A percentile compares a stretch with the other conserved stretches of the same genome.
phyloP scores from a whole-genome alignment of 371 early-diverging fungal species.

The Rhizopus sp. region DNA sequence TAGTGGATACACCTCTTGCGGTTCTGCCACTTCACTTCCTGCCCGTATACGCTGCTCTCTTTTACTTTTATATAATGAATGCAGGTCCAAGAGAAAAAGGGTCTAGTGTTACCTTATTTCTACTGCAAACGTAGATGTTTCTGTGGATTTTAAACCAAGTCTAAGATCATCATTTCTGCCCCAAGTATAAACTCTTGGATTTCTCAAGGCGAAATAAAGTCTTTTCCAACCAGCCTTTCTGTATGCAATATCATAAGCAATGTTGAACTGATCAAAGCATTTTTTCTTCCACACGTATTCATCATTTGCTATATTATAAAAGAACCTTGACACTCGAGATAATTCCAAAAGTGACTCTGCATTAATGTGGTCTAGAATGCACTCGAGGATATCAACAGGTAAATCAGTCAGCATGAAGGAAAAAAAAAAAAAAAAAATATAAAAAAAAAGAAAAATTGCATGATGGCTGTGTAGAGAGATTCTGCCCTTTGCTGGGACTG shows the following conservation, averaged over 20 bases:
- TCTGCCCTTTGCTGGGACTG: too few species aligned
- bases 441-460: not conserved
- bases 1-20: slow-evolving; percentile 28
- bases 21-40: slow-evolving; percentile 16
- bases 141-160: slow-evolving; percentile 21
- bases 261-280: slow-evolving; percentile 34
- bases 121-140: not conserved
- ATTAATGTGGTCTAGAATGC: slow-evolving; percentile 33
- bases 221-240: slow-evolving; percentile 44
- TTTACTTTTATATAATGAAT: not conserved
- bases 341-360: slow-evolving; percentile 21
- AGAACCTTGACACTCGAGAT: slow-evolving; percentile 19
- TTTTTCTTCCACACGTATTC: slow-evolving; percentile 45
- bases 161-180: slow-evolving; percentile 38
- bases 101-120: not conserved
- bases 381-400: slow-evolving; percentile 19
- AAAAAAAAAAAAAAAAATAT: slow-evolving; percentile 6
- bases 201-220: slow-evolving; percentile 31
- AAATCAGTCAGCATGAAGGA: slow-evolving; percentile 17
- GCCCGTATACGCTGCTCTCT: not conserved
- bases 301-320: slow-evolving; percentile 34
- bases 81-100: not conserved
- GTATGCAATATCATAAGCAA: slow-evolving; percentile 33
- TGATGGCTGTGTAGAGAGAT: too few species aligned
- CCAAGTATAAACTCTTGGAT: slow-evolving; percentile 45